Evolutionary conservation across 2,329 filamentous ascomycete genomes (phyloP).

Genomic region (Chaetomiaceae sp.): DNA sequence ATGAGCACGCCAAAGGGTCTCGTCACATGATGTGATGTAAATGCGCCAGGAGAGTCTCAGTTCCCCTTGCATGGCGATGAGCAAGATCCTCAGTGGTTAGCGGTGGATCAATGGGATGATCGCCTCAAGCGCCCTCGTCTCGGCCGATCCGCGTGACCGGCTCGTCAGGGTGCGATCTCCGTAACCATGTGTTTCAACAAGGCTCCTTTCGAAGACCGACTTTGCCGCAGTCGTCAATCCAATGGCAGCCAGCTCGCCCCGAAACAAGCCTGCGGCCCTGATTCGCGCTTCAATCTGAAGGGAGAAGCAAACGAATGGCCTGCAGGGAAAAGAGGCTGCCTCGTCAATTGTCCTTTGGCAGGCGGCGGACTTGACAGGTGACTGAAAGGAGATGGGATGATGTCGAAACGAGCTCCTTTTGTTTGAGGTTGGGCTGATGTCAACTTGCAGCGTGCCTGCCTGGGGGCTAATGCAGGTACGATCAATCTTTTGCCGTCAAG

Average conservation of each 20-base stretch:
- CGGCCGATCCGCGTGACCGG: constrained; percentile 9
- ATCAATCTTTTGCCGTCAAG: neutral
- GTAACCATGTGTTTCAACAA: neutral
- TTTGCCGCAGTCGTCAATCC: neutral
- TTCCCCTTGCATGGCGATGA: neutral
- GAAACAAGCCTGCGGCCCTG: neutral
- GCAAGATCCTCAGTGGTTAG: constrained; percentile 13
- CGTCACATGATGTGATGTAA: constrained; percentile 15
- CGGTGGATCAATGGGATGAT: constrained; percentile 18
- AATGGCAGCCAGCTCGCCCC: neutral
- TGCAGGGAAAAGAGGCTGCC: neutral
- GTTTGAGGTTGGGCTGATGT: neutral
- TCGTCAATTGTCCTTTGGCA: neutral
- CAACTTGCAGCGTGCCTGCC: neutral
- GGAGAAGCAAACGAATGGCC: neutral
- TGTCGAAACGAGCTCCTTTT: neutral
- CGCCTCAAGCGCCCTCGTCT: constrained; percentile 18
- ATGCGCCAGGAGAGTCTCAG: constrained; percentile 3
- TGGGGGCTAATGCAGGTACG: constrained; percentile 25
- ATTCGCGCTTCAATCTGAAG: neutral
- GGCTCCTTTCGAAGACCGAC: neutral
- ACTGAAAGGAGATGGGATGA: neutral
- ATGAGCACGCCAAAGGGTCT: neutral
- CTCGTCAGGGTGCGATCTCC: constrained; percentile 1
- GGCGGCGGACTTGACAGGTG: neutral